These are phyloP conservation scores for Acacia pycnantha DNA, from an alignment of 331 rosid species.

Conservation along the genomic window DNA sequence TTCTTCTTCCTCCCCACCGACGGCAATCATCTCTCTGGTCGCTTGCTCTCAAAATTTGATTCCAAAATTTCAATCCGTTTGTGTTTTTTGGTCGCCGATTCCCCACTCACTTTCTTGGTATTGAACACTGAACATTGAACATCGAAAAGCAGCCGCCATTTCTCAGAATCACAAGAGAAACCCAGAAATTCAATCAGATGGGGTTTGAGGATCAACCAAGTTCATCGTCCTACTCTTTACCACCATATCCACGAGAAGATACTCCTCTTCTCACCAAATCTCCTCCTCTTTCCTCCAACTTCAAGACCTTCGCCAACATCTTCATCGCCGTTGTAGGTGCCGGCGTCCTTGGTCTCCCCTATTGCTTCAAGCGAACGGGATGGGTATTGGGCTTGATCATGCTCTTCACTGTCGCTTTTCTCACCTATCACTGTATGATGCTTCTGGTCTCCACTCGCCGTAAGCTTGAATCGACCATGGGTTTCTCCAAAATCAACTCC, in stretches of 20 bases:
- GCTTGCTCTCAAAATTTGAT: not conserved
- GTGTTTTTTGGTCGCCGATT: not conserved
- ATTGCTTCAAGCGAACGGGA: conserved; percentile 47
- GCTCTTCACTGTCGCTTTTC: conserved; percentile 34
- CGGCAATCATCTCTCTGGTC: not conserved
- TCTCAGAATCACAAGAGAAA: not conserved
- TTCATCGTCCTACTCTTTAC: conserved; percentile 18
- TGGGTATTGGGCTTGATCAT: conserved; percentile 41
- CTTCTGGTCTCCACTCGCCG: conserved; percentile 48
- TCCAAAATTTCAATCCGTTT: not conserved
- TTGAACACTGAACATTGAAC: not conserved
- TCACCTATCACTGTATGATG: conserved; percentile 54
- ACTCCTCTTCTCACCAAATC: conserved; percentile 32
- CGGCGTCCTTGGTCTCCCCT: conserved; percentile 52
- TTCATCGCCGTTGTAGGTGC: conserved; percentile 51
- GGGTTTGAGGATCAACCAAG: conserved; percentile 19
- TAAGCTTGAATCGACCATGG: conserved; percentile 31
- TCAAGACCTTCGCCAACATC: conserved; percentile 51
- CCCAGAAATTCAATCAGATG: conserved; percentile 26
- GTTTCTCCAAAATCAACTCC: conserved; percentile 33
- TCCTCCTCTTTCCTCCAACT: conserved; percentile 41
- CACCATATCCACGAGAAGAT: conserved; percentile 15
- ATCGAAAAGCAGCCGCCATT: not conserved
- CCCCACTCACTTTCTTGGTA: not conserved
- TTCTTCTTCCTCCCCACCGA: not conserved